phyloP scores from a whole-genome alignment of 2,329 filamentous ascomycete genomes.

The Colletotrichum sp. region DNA sequence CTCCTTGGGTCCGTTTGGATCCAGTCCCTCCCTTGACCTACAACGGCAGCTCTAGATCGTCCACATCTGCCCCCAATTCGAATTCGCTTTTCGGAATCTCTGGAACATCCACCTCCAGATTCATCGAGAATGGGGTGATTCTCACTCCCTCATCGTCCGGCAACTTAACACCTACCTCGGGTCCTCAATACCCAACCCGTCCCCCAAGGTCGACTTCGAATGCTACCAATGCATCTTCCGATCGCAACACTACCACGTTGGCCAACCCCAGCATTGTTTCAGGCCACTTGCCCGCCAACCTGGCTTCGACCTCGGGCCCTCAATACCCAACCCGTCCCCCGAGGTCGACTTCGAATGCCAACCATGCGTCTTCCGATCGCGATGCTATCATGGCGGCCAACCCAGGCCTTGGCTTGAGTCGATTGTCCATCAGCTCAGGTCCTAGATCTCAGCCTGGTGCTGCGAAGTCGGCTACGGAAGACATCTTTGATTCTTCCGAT shows the following conservation, averaged over 20 bases:
- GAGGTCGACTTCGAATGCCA: background rate
- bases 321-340: background rate
- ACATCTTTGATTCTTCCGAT: background rate
- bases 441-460: background rate
- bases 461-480: background rate
- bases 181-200: background rate
- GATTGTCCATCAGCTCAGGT: background rate
- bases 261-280: no score
- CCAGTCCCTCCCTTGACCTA: background rate
- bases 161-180: background rate
- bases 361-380: background rate
- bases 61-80: background rate
- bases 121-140: background rate
- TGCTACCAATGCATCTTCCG: no score
- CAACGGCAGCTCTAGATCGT: accelerated
- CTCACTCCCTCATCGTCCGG: background rate
- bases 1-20: background rate
- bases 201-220: no score
- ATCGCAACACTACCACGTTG: no score
- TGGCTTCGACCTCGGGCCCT: background rate
- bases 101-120: background rate
- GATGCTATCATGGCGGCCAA: background rate
- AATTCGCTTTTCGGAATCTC: background rate
- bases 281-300: background rate
- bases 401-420: background rate